phyloP scores from a whole-genome alignment of 257 asterid genomes.

The Prunella vulgaris region DNA sequence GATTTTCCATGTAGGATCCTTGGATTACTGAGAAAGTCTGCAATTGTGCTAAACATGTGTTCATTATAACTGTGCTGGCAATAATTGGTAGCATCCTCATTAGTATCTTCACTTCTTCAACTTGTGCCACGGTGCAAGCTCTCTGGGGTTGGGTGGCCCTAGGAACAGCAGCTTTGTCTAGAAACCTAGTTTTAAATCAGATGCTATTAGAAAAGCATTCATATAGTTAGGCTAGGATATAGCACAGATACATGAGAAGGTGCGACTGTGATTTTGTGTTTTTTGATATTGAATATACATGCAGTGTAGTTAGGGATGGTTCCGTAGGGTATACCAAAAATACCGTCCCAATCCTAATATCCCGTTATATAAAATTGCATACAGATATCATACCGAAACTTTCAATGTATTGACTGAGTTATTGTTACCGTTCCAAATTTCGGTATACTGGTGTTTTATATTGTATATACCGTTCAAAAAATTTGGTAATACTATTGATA shows the following conservation, averaged over 20 bases:
- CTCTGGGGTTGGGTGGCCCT: neutral
- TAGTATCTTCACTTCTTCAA: slow-evolving; percentile 49
- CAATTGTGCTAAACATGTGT: slow-evolving; percentile 47
- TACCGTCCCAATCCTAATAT: too few species aligned
- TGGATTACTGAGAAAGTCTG: slow-evolving; percentile 51
- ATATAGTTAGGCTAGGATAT: neutral
- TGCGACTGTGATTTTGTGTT: neutral
- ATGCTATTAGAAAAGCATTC: neutral
- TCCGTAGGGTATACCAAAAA: too few species aligned
- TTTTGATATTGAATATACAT: neutral
- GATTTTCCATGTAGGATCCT: slow-evolving; percentile 41
- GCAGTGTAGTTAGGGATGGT: neutral
- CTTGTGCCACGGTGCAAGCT: slow-evolving; percentile 46
- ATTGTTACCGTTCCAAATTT: too few species aligned
- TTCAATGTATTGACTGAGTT: too few species aligned
- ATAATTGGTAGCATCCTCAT: slow-evolving; percentile 43
- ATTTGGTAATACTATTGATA: too few species aligned
- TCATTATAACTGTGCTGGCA: slow-evolving; percentile 44
- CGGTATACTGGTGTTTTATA: too few species aligned
- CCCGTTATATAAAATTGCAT: too few species aligned
- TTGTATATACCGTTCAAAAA: too few species aligned
- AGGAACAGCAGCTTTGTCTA: slow-evolving; percentile 37
- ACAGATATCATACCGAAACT: too few species aligned
- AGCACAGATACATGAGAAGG: neutral
- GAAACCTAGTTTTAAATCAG: slow-evolving; percentile 25